Evolutionary conservation across 768 basidiomycete species (phyloP).

Genomic region (Tubosaeta brunneosetosa): DNA sequence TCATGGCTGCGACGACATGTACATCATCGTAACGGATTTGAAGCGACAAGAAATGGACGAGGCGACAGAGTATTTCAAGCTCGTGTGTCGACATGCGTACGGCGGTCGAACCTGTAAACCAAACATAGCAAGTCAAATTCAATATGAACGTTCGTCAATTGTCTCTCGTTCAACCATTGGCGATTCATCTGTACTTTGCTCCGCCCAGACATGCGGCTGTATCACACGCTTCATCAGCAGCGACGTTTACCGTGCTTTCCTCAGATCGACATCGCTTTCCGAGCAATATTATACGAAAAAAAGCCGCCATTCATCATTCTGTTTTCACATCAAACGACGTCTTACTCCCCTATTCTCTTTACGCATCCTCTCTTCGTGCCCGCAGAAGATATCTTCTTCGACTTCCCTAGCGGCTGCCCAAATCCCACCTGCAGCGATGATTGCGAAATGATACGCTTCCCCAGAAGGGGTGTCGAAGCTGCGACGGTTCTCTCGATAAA

Average conservation of each 20-base stretch:
- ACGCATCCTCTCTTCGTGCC: constrained; percentile 68
- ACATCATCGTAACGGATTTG: constrained; percentile 74
- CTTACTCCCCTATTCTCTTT: constrained; percentile 80
- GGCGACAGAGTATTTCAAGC: constrained; percentile 72
- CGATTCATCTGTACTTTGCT: constrained; percentile 4
- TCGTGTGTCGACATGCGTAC: constrained; percentile 62
- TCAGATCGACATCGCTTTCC: constrained; percentile 73
- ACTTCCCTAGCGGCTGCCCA: constrained; percentile 75
- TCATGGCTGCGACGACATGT: constrained; percentile 71
- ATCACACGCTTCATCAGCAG: constrained; percentile 61
- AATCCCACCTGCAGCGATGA: constrained; percentile 77
- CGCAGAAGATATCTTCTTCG: constrained; percentile 65
- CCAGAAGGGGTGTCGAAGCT: constrained; percentile 54
- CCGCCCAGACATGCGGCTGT: constrained; percentile 56
- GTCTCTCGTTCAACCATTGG: not conserved
- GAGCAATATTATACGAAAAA: constrained; percentile 73
- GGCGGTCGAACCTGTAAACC: constrained; percentile 58
- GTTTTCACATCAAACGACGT: constrained; percentile 76
- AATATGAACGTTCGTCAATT: constrained; percentile 58
- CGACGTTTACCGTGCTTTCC: constrained; percentile 77
- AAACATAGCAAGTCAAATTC: constrained; percentile 62
- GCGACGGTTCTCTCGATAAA: constrained; percentile 63
- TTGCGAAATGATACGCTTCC: constrained; percentile 80
- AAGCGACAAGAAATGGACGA: constrained; percentile 80
- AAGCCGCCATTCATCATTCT: constrained; percentile 71